Percentiles rank a stretch among this genome's conserved stretches.
Evolutionary conservation across 805 yeast genomes (phyloP).

Genomic region (Hanseniaspora meyeri): DNA sequence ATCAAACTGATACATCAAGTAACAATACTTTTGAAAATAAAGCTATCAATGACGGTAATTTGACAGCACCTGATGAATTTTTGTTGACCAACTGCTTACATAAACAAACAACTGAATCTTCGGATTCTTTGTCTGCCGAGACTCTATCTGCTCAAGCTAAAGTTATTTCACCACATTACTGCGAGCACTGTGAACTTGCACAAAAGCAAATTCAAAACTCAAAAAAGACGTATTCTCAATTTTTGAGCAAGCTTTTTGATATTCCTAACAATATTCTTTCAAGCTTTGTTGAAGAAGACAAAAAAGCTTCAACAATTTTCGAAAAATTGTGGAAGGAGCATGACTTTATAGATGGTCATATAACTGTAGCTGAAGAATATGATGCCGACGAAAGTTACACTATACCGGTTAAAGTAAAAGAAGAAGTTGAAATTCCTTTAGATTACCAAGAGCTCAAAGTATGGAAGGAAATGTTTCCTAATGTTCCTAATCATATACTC

Average conservation of each 20-base stretch:
- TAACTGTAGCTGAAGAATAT: neutral
- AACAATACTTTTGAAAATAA: no score
- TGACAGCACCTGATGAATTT: no score
- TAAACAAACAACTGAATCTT: no score
- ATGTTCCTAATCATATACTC: neutral
- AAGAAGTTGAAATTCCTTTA: constrained; percentile 2
- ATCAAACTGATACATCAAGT: no score
- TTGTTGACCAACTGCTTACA: no score
- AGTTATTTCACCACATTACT: neutral
- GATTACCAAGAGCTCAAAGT: neutral
- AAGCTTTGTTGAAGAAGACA: neutral
- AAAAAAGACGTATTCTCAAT: neutral
- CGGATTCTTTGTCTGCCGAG: no score
- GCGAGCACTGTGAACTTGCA: neutral
- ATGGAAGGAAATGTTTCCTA: constrained; percentile 5
- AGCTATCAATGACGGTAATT: no score
- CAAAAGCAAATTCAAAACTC: neutral
- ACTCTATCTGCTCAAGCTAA: no score
- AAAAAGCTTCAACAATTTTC: neutral
- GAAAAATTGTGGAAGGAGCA: neutral
- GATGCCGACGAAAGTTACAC: neutral
- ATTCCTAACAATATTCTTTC: neutral
- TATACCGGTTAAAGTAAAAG: neutral
- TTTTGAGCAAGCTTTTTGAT: neutral
- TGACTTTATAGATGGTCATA: neutral